Evolutionary conservation across 1,284 basidiomycete genomes (phyloP).

Genomic region (Agroathelia rolfsii): DNA sequence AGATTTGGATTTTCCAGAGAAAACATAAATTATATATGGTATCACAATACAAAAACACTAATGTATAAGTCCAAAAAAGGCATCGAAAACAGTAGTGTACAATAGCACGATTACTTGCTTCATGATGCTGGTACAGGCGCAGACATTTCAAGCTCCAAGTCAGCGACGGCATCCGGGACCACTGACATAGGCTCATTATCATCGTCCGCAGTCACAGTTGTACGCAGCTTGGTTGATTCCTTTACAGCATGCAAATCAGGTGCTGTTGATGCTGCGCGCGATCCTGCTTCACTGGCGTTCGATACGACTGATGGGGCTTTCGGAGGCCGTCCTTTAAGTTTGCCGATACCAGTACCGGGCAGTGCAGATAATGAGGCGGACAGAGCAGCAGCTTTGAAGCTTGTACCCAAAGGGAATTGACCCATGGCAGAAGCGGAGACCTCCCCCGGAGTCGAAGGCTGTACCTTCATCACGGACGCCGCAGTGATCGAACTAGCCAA

Average conservation of each 20-base stretch:
- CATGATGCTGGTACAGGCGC: conserved; percentile 11
- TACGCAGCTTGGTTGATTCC: conserved; percentile 51
- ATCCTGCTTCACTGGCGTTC: conserved; percentile 39
- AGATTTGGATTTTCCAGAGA: too few species aligned
- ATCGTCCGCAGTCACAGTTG: conserved; percentile 33
- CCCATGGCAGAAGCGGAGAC: conserved; percentile 23
- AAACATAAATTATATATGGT: too few species aligned
- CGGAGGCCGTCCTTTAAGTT: conserved; percentile 29
- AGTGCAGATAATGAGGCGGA: conserved; percentile 35
- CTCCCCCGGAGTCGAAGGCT: conserved; percentile 19
- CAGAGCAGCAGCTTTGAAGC: conserved; percentile 20
- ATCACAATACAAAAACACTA: too few species aligned
- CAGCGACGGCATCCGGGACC: conserved; percentile 35
- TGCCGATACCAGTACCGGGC: conserved; percentile 26
- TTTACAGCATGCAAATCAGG: conserved; percentile 32
- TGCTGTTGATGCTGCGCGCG: conserved; percentile 40
- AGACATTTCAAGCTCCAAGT: conserved; percentile 31
- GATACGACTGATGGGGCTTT: conserved; percentile 30
- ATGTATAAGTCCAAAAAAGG: too few species aligned
- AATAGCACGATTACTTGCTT: too few species aligned
- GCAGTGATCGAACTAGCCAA: conserved; percentile 27
- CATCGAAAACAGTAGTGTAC: too few species aligned
- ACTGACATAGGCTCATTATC: too few species aligned
- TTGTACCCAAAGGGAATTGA: conserved; percentile 18
- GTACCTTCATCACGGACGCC: conserved; percentile 16